Evolutionary conservation across 495 filamentous ascomycete species (phyloP).

Genomic region (Lophium mytilinum): DNA sequence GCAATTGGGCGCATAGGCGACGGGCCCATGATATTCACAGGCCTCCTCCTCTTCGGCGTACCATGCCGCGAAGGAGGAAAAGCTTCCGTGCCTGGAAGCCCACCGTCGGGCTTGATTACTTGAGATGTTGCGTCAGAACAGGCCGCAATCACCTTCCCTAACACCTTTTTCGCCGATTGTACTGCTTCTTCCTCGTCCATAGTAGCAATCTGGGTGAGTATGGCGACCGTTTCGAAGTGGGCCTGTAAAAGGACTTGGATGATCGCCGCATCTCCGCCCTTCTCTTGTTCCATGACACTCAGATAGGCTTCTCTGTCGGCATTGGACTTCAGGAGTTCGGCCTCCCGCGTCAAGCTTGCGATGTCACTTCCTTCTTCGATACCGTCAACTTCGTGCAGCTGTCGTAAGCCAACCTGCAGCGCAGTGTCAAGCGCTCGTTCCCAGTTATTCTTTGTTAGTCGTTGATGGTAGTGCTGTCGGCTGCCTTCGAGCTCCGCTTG

Average conservation of each 20-base stretch:
- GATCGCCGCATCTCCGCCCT: conserved; percentile 63
- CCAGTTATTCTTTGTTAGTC: conserved; percentile 71
- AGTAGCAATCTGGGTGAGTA: conserved; percentile 67
- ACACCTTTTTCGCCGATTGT: conserved; percentile 66
- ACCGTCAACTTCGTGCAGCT: conserved; percentile 66
- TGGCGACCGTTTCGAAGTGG: conserved; percentile 83
- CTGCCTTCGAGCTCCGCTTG: conserved; percentile 81
- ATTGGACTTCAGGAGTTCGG: conserved; percentile 70
- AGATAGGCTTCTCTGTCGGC: conserved; percentile 75
- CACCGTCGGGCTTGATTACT: conserved; percentile 85
- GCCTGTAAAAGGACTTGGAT: conserved; percentile 77
- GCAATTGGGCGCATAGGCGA: conserved; percentile 27
- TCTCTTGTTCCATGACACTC: conserved; percentile 77
- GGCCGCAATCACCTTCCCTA: conserved; percentile 67
- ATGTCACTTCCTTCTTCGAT: conserved; percentile 59
- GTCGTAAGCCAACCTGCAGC: conserved; percentile 72
- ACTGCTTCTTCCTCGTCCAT: conserved; percentile 80
- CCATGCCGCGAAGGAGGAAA: conserved; percentile 61
- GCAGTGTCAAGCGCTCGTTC: conserved; percentile 78
- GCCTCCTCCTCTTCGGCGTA: conserved; percentile 70
- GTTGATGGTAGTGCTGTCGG: conserved; percentile 81
- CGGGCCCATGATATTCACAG: conserved; percentile 32
- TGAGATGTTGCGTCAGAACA: conserved; percentile 66
- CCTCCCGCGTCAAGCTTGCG: conserved; percentile 67
- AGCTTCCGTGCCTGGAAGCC: conserved; percentile 51